Conservation (phyloP, 1,139 yeast species). For the Taphrina sp. region DNA sequence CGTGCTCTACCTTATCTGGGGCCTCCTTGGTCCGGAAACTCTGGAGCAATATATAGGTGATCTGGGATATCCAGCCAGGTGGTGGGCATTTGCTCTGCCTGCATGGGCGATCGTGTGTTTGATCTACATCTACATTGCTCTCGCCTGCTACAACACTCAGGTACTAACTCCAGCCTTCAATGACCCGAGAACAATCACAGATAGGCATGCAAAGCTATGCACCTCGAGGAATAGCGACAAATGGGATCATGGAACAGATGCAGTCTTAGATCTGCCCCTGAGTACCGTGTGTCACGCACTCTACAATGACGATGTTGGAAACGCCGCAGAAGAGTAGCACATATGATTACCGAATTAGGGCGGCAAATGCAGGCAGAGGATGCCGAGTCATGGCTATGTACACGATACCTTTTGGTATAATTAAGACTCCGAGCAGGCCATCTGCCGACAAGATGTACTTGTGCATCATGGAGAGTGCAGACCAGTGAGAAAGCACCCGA, state of each 20-base stretch:
- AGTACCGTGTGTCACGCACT: conserved; percentile 51
- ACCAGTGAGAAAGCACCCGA: no score
- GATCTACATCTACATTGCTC: conserved; percentile 67
- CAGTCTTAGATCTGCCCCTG: conserved; percentile 80
- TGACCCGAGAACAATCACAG: conserved; percentile 65
- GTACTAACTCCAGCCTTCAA: conserved; percentile 60
- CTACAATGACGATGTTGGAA: no score
- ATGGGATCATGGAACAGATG: conserved; percentile 57
- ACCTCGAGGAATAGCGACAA: conserved; percentile 48
- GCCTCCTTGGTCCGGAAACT: conserved; percentile 56
- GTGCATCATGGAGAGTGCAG: no score
- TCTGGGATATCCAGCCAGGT: conserved; percentile 75
- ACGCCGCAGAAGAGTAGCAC: no score
- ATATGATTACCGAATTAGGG: no score
- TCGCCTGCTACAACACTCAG: conserved; percentile 72
- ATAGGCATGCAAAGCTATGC: conserved; percentile 54
- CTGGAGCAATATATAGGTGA: conserved; percentile 57
- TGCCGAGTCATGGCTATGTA: no score
- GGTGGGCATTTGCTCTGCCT: conserved; percentile 84
- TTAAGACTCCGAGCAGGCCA: no score
- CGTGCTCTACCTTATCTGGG: conserved; percentile 62
- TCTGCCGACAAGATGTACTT: no score
- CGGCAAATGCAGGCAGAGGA: no score
- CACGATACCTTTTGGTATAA: no score
- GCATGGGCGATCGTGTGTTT: conserved; percentile 65